phyloP scores from a whole-genome alignment of 768 basidiomycete genomes.

The Pisolithus sp. region DNA sequence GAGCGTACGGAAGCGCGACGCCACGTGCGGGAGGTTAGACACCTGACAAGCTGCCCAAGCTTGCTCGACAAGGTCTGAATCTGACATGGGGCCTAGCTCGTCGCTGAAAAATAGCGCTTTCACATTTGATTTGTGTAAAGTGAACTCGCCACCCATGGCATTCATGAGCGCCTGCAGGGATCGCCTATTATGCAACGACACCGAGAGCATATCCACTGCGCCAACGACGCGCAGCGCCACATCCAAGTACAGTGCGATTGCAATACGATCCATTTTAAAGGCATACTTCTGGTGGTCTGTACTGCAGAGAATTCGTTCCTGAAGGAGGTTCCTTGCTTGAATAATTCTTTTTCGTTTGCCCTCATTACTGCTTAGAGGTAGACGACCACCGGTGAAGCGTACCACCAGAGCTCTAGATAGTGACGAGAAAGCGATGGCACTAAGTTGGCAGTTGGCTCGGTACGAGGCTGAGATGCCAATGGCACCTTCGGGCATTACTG shows the following conservation, averaged over 20 bases:
- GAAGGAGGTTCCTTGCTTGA: slow-evolving; percentile 20
- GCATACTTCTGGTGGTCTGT: too few species aligned
- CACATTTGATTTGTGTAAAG: too few species aligned
- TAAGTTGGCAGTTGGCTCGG: slow-evolving; percentile 28
- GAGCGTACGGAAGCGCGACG: background rate
- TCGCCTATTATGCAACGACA: slow-evolving; percentile 18
- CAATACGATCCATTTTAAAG: slow-evolving; percentile 43
- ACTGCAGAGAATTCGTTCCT: slow-evolving; percentile 24
- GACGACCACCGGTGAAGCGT: slow-evolving; percentile 11
- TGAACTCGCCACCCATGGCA: too few species aligned
- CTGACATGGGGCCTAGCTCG: too few species aligned
- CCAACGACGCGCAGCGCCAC: slow-evolving; percentile 26
- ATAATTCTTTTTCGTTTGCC: background rate
- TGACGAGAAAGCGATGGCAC: slow-evolving; percentile 36
- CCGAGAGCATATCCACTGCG: slow-evolving; percentile 39
- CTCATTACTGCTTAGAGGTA: too few species aligned
- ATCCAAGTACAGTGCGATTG: slow-evolving; percentile 36
- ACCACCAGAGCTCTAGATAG: slow-evolving; percentile 30
- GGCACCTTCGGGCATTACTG: too few species aligned
- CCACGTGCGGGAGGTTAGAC: slow-evolving; percentile 20
- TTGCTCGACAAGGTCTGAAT: too few species aligned
- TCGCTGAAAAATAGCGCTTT: too few species aligned
- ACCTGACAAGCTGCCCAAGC: slow-evolving; percentile 24
- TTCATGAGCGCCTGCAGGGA: slow-evolving; percentile 30
- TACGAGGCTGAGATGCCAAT: slow-evolving; percentile 43